These are phyloP conservation scores for Escallonia rubra DNA, from an alignment of 129 eudicot species.

Conservation along the genomic window DNA sequence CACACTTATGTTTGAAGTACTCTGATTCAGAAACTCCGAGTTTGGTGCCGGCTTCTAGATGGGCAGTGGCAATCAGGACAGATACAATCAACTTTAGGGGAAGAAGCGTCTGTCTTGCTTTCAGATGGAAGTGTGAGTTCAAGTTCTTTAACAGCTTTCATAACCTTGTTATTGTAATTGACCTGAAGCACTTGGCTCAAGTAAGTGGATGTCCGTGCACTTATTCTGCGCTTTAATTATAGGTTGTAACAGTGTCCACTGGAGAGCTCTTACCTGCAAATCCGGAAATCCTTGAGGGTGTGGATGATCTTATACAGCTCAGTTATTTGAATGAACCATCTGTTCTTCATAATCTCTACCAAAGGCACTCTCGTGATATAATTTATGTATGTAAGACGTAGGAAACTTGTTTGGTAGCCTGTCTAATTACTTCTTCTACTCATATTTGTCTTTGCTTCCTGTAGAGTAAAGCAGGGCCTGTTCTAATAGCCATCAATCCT, in stretches of 20 bases:
- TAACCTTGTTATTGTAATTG: slow-evolving; percentile 9
- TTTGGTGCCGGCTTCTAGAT: slow-evolving; percentile 68
- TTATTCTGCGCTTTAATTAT: slow-evolving; percentile 15
- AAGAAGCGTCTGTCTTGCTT: slow-evolving; percentile 67
- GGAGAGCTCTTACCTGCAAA: slow-evolving; percentile 85
- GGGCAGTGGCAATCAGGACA: slow-evolving; percentile 82
- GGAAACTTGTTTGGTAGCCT: not conserved
- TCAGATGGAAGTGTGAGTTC: slow-evolving; percentile 75
- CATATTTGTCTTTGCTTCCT: slow-evolving; percentile 17
- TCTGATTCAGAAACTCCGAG: slow-evolving; percentile 75
- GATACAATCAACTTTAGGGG: slow-evolving; percentile 67
- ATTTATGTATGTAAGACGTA: slow-evolving; percentile 56
- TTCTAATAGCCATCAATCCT: slow-evolving; percentile 80
- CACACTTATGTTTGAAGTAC: slow-evolving; percentile 9
- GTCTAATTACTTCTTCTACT: not conserved
- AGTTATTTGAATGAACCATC: slow-evolving; percentile 97
- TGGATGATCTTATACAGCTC: slow-evolving; percentile 78
- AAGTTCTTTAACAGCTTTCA: not conserved
- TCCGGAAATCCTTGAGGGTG: slow-evolving; percentile 83
- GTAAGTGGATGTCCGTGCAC: not conserved
- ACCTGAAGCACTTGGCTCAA: not conserved
- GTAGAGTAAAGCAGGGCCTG: slow-evolving; percentile 91
- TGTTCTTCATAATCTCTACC: slow-evolving; percentile 73
- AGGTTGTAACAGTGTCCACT: slow-evolving; percentile 57
- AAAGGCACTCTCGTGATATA: slow-evolving; percentile 59